These are phyloP conservation scores for Pyrenula aspistea DNA, from an alignment of 495 filamentous ascomycete species.

Conservation along the genomic window DNA sequence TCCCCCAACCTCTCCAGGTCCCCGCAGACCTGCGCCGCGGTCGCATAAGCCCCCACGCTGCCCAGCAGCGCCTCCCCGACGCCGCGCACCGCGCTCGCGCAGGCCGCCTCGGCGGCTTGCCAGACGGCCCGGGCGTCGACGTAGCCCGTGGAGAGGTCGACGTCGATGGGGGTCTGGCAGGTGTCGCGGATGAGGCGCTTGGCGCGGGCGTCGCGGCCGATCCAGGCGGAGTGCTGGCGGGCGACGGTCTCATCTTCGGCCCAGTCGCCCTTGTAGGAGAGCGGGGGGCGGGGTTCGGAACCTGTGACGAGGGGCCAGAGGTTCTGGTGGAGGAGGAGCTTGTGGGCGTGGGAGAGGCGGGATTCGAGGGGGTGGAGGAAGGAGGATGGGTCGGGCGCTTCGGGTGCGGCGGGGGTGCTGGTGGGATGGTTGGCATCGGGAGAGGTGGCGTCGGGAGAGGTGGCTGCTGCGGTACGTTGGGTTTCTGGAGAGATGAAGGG, in stretches of 20 bases:
- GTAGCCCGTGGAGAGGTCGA: neutral
- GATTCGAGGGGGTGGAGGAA: neutral
- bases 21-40: neutral
- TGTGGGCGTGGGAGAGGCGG: neutral
- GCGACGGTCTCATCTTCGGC: neutral
- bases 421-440: neutral
- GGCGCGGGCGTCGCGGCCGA: neutral
- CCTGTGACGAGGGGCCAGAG: neutral
- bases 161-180: neutral
- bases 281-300: neutral
- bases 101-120: neutral
- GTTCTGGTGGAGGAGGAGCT: neutral
- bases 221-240: neutral
- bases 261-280: neutral
- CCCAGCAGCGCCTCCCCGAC: neutral
- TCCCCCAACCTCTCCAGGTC: neutral
- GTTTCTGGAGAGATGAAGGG: neutral
- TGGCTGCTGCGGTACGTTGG: no score
- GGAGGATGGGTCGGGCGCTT: neutral
- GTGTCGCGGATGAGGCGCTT: neutral
- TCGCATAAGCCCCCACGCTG: neutral
- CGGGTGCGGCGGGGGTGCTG: no score
- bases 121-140: neutral
- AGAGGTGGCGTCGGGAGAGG: no score
- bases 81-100: neutral